Evolutionary conservation across 2,329 filamentous ascomycete genomes (phyloP).

Genomic region (Lomentospora prolificans): DNA sequence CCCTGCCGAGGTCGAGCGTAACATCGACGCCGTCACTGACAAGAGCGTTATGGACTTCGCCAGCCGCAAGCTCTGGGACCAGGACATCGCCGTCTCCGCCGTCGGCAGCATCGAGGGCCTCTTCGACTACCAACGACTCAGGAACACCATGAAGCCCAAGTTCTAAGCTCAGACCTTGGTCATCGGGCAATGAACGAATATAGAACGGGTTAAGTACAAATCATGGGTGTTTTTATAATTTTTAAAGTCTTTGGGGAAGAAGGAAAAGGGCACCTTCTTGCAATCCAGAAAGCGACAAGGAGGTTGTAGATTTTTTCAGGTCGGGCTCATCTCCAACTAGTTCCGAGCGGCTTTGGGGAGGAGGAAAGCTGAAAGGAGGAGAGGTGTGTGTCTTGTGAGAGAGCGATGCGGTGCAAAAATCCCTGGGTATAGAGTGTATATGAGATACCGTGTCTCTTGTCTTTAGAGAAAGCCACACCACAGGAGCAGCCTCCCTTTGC

Average conservation of each 20-base stretch:
- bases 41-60: slow-evolving; percentile 98
- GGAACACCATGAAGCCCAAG: slow-evolving; percentile 83
- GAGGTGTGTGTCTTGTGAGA: background rate
- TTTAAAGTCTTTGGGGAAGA: background rate
- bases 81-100: slow-evolving; percentile 87
- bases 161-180: slow-evolving; percentile 27
- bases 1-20: slow-evolving; percentile 89
- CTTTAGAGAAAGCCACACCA: slow-evolving; percentile 2
- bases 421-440: slow-evolving; percentile 3
- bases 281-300: background rate
- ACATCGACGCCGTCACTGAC: slow-evolving; percentile 79
- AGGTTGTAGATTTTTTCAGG: background rate
- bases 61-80: slow-evolving; percentile 91
- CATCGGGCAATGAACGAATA: background rate
- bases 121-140: slow-evolving; percentile 67
- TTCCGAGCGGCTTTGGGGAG: too few relatives aligned
- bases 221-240: slow-evolving; percentile 1
- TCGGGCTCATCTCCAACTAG: background rate
- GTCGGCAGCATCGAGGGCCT: slow-evolving; percentile 87
- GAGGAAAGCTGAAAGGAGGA: background rate
- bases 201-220: slow-evolving; percentile 2
- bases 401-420: background rate
- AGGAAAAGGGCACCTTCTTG: background rate
- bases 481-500: background rate
- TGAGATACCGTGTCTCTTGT: background rate